Evolutionary conservation across 2,329 filamentous ascomycete species (phyloP), one percentile per base, ranked within the genome.

Genomic region (Alternaria postmessia): DNA sequence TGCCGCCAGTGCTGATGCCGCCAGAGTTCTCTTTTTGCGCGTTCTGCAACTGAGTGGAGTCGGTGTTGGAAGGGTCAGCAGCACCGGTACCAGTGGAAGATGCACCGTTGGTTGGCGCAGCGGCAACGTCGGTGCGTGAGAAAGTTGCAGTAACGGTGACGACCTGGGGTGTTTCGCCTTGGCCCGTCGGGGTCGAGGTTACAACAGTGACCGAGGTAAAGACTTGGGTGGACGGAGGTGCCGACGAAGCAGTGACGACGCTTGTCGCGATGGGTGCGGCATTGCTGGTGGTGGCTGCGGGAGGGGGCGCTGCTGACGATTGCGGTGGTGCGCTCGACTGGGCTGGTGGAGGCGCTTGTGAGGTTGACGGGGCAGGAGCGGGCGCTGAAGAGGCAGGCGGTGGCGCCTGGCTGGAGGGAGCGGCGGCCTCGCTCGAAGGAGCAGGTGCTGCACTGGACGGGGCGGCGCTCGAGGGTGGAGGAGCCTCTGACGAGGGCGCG

Each of bases 1-100:
- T 94, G 48, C 90, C 90, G 34, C 85, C 84, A 48, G 85, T 84
- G 66, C 76, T 81, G 7, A 94, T 80, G 2, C 87, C 85, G 6
- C 58, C 66, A 24, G 57, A 57, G 34, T 42, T 55, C 8, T 64
- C 57, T 11, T 52, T 62, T 18, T 62, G 42, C 26, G 56, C 64
- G 6, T 68, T 59, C 53, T 68, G 49, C 42, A 66, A 51, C 38
- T 57, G 44, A 30, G 59, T 58, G 9, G 61, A 30, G 59, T 56
- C 61, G 43, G 60, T 58, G 59, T 47, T 66, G n/a, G 62, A 57
- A 22, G 54, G 36, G 53, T 57, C 32, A 44, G 46, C 43, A 36
- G 63, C 51, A 26, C 54, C 47, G n/a, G 62, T 56, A 12, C 36
- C 51, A 4, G 54, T 55, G 28, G 51, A 28, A 12, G 59, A 54